Base-by-base conservation (phyloP, 345 rosid species). In the Adansonia digitata region DNA sequence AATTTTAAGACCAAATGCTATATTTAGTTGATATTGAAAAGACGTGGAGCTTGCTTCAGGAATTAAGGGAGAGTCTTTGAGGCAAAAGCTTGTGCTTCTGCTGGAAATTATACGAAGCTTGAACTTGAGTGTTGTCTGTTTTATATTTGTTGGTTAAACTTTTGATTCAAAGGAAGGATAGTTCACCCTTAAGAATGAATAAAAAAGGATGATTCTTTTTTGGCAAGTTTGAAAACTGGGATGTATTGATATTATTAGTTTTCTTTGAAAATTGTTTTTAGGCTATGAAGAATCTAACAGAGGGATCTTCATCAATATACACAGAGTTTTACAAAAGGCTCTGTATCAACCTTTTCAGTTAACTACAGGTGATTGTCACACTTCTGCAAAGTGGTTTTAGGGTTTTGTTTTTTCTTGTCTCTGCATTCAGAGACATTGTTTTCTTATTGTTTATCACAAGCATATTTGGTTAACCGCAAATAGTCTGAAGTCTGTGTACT, bases 311-410 rank as follows among this genome's bases (percentile, higher is more conserved):
- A 46, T 74, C 67, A 67, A 67, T 74, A 77, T 82, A 49, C 79
- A 39, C 13, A 76, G 29, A 72, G 71, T 75, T 70, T 68, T 69
- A 20, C 82, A 70, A 67, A 78, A 79, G n/a, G 76, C 73, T 82
- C 57, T 74, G 14, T 75, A 78, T 77, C 85, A 72, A 66, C 82
- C 49, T 24, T 69, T 69, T 55, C 74, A 69, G 69, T 71, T 80
- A 69, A 53, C 81, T 43, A 53, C 83, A 85, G 94, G 90, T 89
- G 53, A 74, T 27, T 2, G 17, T 8, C 62, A 57, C 63, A 12
- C 63, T 24, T 56, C 12, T 43, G 57, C 31, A 24, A 73, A 14
- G 27, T 53, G 71, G 52, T 40, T 66, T 51, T 59, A 46, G 3
- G 22, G 18, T 18, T 60, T 6, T 17, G 8, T 34, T 55, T 42